phyloP scores from a whole-genome alignment of 1,284 basidiomycete genomes.

The Heterobasidion parviporum region DNA sequence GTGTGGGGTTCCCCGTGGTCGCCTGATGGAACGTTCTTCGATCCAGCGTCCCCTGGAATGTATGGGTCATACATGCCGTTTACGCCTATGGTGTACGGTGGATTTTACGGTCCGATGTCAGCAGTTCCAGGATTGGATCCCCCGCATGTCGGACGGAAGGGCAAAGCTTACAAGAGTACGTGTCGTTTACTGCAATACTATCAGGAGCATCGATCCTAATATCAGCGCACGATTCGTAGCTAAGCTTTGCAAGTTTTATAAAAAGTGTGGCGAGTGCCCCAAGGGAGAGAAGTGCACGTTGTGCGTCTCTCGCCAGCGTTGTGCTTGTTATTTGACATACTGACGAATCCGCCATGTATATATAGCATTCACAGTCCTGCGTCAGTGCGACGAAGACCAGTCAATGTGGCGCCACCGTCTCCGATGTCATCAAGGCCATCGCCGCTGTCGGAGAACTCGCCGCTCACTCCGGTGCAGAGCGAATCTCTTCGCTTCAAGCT shows the following conservation, averaged over 20 bases:
- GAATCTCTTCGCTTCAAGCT: conserved; percentile 12
- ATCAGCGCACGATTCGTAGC: neutral
- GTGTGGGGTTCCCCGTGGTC: neutral
- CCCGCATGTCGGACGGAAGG: neutral
- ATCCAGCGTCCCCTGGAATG: neutral
- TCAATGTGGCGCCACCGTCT: neutral
- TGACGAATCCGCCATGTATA: neutral
- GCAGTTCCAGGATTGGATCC: neutral
- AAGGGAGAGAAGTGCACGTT: conserved; percentile 44
- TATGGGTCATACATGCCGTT: neutral
- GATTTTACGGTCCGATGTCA: neutral
- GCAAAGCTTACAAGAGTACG: conserved; percentile 12
- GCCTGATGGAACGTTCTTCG: neutral
- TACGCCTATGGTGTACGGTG: neutral
- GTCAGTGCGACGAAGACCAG: neutral
- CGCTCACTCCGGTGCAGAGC: neutral
- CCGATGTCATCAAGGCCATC: neutral
- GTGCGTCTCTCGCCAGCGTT: conserved; percentile 30
- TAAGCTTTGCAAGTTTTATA: conserved; percentile 12
- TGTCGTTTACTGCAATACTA: neutral
- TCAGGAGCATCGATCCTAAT: neutral
- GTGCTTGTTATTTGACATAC: neutral
- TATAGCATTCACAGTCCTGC: conserved; percentile 9
- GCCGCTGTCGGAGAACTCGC: neutral
- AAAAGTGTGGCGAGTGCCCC: conserved; percentile 10